Percentiles rank a stretch among this genome's conserved stretches.
phyloP scores from a whole-genome alignment of 2,329 filamentous ascomycete genomes.

The Fusarium annulatum region DNA sequence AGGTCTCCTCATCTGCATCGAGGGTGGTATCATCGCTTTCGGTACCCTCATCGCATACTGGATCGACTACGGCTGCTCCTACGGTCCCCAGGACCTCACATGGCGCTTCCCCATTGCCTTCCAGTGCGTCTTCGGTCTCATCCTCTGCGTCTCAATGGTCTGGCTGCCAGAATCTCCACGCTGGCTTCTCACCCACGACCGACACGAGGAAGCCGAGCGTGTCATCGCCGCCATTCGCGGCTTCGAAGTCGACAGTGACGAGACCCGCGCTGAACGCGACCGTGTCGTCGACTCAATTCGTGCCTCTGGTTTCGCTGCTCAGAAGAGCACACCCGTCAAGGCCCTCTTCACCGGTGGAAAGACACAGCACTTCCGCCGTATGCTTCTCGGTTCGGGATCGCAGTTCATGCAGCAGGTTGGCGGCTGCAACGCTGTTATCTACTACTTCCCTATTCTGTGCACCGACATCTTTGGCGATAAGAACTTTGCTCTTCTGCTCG shows the following conservation, averaged over 20 bases:
- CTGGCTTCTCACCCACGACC: slow-evolving; percentile 60
- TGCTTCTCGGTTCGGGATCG: slow-evolving; percentile 68
- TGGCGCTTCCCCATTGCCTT: slow-evolving; percentile 67
- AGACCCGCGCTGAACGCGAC: slow-evolving; percentile 68
- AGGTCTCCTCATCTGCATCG: slow-evolving; percentile 66
- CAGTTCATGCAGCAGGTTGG: slow-evolving; percentile 73
- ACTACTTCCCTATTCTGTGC: slow-evolving; percentile 71
- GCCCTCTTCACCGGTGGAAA: slow-evolving; percentile 70
- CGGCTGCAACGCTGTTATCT: slow-evolving; percentile 69
- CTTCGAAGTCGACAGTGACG: slow-evolving; percentile 61
- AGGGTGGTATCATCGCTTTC: slow-evolving; percentile 54
- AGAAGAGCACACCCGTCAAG: slow-evolving; percentile 60
- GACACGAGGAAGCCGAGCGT: slow-evolving; percentile 54
- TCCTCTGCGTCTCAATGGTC: slow-evolving; percentile 56
- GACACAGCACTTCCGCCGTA: slow-evolving; percentile 73
- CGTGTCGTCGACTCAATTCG: slow-evolving; percentile 62
- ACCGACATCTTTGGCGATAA: slow-evolving; percentile 45
- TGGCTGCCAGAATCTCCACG: slow-evolving; percentile 60
- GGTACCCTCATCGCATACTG: slow-evolving; percentile 57
- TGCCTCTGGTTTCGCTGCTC: slow-evolving; percentile 59
- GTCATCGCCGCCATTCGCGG: slow-evolving; percentile 48
- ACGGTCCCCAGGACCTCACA: slow-evolving; percentile 57
- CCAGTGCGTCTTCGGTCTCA: slow-evolving; percentile 53
- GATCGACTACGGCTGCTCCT: slow-evolving; percentile 57
- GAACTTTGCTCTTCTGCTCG: slow-evolving; percentile 62